Evolutionary conservation across 495 filamentous ascomycete species (phyloP), one percentile per base, ranked within the genome.

Genomic region (Cladorrhinum samala): DNA sequence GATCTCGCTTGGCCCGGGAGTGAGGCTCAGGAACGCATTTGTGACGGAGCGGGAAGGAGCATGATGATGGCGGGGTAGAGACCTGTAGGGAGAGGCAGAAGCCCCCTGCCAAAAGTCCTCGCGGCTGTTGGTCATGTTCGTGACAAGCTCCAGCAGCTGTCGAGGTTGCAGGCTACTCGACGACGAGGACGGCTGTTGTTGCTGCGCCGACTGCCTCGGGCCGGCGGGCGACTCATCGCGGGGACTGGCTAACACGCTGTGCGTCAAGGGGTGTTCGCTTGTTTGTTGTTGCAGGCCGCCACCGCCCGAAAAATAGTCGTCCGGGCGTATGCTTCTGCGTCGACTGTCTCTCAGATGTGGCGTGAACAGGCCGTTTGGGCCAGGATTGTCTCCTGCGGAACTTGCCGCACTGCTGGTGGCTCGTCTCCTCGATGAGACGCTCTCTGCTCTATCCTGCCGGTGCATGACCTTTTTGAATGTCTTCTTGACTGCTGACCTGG

Each of bases 251-350:
- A 83, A 84, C 25, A 88, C 81, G 58, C 88, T 94, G 55, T 89
- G 86, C 8, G 89, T 84, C n/a, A 94, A 68, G 16, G 90, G 90
- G 64, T 94, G 90, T 36, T 90, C 86, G 24, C 75, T 72, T 19
- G 75, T 67, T 46, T 46, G 38, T 39, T 66, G 65, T 3, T 55
- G 38, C 2, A 79, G 63, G 7, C n/a, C 9, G 2, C 21, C 18
- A n/a, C 8, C 5, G 24, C 74, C 72, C 42, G 78, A 65, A 52
- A 80, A 80, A 50, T 83, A 79, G 57, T 93, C 88, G 54, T 92
- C 88, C 1, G 82, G 80, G 43, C 82, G 74, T 42, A 93, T 61
- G 63, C 89, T 94, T 40, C 72, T 77, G 24, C 88, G 81, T 39
- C 88, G 83, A 19, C 62, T 64, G 24, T 80, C 76, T 52, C 74